Evolutionary conservation across 176 grass and related monocot species (phyloP), one percentile per base, ranked within the genome.

Genomic region (Triticum aestivum): DNA sequence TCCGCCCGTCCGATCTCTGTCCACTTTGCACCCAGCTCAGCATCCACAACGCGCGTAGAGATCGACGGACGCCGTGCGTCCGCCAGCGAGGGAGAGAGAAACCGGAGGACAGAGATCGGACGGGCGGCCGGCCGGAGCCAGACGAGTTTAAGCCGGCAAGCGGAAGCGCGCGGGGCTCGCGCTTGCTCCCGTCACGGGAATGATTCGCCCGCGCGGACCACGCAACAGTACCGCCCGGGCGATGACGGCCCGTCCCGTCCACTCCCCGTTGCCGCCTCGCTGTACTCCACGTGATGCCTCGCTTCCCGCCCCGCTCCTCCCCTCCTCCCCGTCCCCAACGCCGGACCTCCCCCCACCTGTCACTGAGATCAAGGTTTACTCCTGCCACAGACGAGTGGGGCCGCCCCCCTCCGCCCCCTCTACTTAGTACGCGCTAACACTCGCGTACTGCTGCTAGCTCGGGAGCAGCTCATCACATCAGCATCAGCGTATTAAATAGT

Each of bases 251-350:
- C 54, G 52, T 29, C 51, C 54, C 54, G 15, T 33, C 78, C 78
- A 79, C 12, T 26, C 10, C 41, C 21, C 41, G 69, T 73, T 24
- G 73, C 73, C 59, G 89, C 89, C 91, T 91, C 86, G 93, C 93
- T 95, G 93, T 85, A 90, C 85, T 83, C 78, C 93, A 95, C 91
- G 90, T 87, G 90, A 88, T 79, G 51, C 51, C 47, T 34, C 82
- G 49, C 15, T 33, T 84, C 37, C 32, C 26, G 23, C 89, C 37
- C 32, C 26, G 23, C 89, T 77, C 65, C 77, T 77, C 74, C 72
- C 74, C 72, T 69, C 62, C 29, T 30, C 29, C 29, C 29, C 30
- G 64, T 86, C 74, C 7, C 82, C 84, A 78, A 77, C 51, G 24
- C 37, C 3, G 5, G 21, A 82, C 1, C 44, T 44, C 80, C 75